phyloP scores from a whole-genome alignment of 2,329 filamentous ascomycete species.

The Phaeoacremonium minimum region DNA sequence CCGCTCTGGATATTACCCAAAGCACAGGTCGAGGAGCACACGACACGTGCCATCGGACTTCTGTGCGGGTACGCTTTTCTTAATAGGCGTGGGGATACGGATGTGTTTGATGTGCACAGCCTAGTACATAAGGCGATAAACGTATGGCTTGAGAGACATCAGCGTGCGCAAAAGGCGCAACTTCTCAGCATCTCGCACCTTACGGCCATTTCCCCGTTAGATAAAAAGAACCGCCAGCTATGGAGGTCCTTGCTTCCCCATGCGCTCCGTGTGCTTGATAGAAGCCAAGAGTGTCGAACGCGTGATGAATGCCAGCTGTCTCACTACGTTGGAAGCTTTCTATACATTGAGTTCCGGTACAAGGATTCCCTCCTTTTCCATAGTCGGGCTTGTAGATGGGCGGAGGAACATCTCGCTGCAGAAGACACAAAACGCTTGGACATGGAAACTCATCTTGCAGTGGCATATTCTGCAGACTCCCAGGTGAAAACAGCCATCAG shows the following conservation, averaged over 20 bases:
- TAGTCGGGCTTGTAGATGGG: too few relatives aligned
- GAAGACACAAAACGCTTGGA: too few relatives aligned
- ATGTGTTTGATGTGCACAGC: constrained; percentile 29
- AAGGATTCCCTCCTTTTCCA: too few relatives aligned
- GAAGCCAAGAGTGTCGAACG: constrained; percentile 8
- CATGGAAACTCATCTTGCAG: too few relatives aligned
- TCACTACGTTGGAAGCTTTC: constrained; percentile 13
- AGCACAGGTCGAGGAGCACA: constrained; percentile 4
- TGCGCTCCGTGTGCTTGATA: constrained; percentile 15
- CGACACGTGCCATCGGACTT: constrained; percentile 21
- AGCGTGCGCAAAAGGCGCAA: background rate
- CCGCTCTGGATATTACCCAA: constrained; percentile 25
- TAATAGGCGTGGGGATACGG: constrained; percentile 11
- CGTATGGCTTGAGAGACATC: constrained; percentile 19
- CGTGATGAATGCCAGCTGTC: constrained; percentile 13
- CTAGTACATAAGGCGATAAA: constrained; percentile 26
- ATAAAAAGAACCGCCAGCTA: constrained; percentile 9
- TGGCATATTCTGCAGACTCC: background rate
- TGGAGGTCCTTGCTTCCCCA: constrained; percentile 22
- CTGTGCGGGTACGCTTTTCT: constrained; percentile 27
- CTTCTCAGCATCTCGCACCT: constrained; percentile 10
- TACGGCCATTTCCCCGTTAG: constrained; percentile 6
- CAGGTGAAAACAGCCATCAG: background rate
- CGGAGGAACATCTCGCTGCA: too few relatives aligned
- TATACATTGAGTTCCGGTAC: constrained; percentile 14